Conservation (phyloP, 371 early-diverging fungal genomes). For the Mucor mucedo region DNA sequence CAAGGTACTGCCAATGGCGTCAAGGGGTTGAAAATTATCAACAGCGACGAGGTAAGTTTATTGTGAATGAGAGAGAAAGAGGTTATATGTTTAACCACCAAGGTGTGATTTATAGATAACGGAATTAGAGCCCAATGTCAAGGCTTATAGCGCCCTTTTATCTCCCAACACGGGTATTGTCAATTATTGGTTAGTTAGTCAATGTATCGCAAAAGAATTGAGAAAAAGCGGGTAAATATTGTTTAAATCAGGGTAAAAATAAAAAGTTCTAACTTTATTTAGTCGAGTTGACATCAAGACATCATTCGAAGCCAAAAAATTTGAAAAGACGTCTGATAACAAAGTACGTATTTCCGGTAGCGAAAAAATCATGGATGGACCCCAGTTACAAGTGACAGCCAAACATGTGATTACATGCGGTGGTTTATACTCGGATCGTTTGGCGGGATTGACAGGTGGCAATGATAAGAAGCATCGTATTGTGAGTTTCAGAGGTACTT, state of each 20-base stretch:
- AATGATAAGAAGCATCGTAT: conserved; percentile 31
- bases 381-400: conserved; percentile 32
- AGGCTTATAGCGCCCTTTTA: conserved; percentile 43
- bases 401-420: conserved; percentile 48
- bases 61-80: too few species aligned
- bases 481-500: conserved; percentile 46
- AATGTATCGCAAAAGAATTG: conserved; percentile 39
- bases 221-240: conserved; percentile 33
- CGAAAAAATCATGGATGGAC: conserved; percentile 39
- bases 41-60: conserved; percentile 34
- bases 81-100: too few species aligned
- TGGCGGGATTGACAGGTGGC: conserved; percentile 42
- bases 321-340: conserved; percentile 30
- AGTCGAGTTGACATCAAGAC: conserved; percentile 51
- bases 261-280: conserved; percentile 1
- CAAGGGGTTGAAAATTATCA: conserved; percentile 42
- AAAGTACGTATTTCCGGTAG: conserved; percentile 37
- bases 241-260: too few species aligned
- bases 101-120: conserved; percentile 21
- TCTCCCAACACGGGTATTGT: conserved; percentile 53
- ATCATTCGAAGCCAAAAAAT: conserved; percentile 41
- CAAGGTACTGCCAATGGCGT: conserved; percentile 50
- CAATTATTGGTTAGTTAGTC: conserved; percentile 43
- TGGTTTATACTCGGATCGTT: conserved; percentile 45
- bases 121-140: conserved; percentile 46